Base-by-base conservation (phyloP, 2,329 filamentous ascomycete genomes). In the Neopestalotiopsis clavispora region DNA sequence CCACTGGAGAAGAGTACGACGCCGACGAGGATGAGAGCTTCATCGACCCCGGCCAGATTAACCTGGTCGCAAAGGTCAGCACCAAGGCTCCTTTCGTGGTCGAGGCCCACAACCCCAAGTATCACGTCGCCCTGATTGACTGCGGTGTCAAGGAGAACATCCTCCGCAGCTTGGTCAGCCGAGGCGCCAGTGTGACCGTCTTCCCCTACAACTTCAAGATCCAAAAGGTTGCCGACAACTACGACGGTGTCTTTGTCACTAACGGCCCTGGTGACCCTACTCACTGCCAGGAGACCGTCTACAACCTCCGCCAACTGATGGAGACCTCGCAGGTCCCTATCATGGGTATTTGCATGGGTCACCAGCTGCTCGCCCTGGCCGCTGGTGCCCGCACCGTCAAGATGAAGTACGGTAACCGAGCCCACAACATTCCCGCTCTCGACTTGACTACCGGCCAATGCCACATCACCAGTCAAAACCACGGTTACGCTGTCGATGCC, bases 81-180 rank as follows among this genome's bases (percentile, higher is more conserved):
- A 99, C 96, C 82, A 99, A 99, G 86, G 93, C 95, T 72, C 96
- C 96, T 57, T 99, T 98, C 86, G 94, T 98, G 77, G 92, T 98
- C 73, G 92, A 93, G 80, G 94, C 95, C 65, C 89, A 91, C 40
- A 89, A 92, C 74, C 94, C 95, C 72, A 90, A 92, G 77, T 91
- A 94, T 80, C 96, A 99, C 84, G 90, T 99, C 75, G 96, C 95
- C 69, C 88, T 99, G 74, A 92, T 99, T 79, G 96, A 99, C 84
- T 99, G 96, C 78, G 96, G 96, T 86, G 96, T 98, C 75, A 99
- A 99, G 89, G 96, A 99, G 89, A 99, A 99, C 86, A 99, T 99
- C 77, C 91, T 99, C 70, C 94, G 96, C 78, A 97, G 93, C 80
- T 87, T 99, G 70, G 95, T 98, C 78, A 91, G 89, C 82, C 94